Conservation (phyloP, 148 eudicot species). For the Chenopodium album region DNA sequence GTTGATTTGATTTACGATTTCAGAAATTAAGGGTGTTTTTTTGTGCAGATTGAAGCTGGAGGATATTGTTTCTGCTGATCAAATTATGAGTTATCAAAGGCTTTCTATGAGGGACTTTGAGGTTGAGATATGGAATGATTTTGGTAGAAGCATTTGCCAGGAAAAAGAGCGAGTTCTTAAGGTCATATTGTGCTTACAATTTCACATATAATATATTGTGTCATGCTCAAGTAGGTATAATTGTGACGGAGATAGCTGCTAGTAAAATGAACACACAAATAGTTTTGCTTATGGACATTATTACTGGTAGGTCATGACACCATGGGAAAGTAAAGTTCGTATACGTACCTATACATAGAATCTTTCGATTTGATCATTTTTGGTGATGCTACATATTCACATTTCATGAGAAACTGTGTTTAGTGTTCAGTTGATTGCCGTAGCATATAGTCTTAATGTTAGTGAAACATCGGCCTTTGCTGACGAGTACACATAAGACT, state of each 20-base stretch:
- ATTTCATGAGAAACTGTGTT: no score
- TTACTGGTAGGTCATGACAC: no score
- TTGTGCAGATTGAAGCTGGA: constrained; percentile 52
- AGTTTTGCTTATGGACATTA: no score
- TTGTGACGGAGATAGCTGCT: background rate
- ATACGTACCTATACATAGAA: no score
- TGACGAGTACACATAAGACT: no score
- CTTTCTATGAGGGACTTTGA: constrained; percentile 54
- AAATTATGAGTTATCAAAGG: constrained; percentile 32
- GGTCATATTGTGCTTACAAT: constrained; percentile 28
- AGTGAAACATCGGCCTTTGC: no score
- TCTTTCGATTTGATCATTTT: no score
- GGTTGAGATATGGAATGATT: constrained; percentile 47
- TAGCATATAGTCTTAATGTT: no score
- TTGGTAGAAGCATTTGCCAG: constrained; percentile 38
- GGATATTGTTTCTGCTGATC: constrained; percentile 30
- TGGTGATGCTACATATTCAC: no score
- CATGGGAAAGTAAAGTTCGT: no score
- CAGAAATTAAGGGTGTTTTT: constrained; percentile 10
- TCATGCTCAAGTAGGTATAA: background rate
- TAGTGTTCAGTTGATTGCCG: no score
- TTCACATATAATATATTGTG: background rate
- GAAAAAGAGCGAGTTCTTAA: constrained; percentile 36
- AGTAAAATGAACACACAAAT: background rate
- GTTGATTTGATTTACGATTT: background rate